These are phyloP conservation scores for Taiozyma sp. DNA, from an alignment of 1,139 yeast genomes.

Conservation along the genomic window DNA sequence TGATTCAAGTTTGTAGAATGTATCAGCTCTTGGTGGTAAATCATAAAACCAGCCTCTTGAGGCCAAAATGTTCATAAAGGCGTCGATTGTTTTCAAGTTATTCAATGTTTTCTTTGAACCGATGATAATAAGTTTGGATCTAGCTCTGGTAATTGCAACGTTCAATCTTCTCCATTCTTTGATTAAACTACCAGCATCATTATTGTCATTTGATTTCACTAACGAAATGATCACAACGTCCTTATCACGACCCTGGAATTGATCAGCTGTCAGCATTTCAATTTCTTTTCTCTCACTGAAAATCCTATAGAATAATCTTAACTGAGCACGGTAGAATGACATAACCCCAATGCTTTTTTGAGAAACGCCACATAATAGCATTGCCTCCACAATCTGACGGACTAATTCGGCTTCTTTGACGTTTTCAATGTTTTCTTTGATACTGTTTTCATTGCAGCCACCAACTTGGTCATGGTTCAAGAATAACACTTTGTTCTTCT, in stretches of 20 bases:
- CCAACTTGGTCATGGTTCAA: conserved; percentile 70
- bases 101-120: conserved; percentile 72
- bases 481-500: conserved; percentile 60
- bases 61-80: conserved; percentile 59
- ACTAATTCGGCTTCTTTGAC: conserved; percentile 65
- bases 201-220: conserved; percentile 73
- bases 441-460: conserved; percentile 46
- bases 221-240: conserved; percentile 84
- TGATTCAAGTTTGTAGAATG: conserved; percentile 27
- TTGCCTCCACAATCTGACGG: conserved; percentile 54
- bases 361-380: conserved; percentile 56
- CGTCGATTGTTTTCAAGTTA: conserved; percentile 49
- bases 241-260: conserved; percentile 94
- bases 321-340: conserved; percentile 84
- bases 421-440: conserved; percentile 71
- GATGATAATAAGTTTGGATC: conserved; percentile 71
- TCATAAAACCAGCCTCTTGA: conserved; percentile 61
- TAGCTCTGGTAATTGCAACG: conserved; percentile 92
- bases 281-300: conserved; percentile 40
- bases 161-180: conserved; percentile 90
- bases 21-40: conserved; percentile 43
- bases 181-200: conserved; percentile 69
- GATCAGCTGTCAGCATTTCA: conserved; percentile 90
- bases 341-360: conserved; percentile 72
- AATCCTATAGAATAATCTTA: conserved; percentile 46